Base-by-base conservation (phyloP, 441 rosid genomes). In the Hura crepitans region DNA sequence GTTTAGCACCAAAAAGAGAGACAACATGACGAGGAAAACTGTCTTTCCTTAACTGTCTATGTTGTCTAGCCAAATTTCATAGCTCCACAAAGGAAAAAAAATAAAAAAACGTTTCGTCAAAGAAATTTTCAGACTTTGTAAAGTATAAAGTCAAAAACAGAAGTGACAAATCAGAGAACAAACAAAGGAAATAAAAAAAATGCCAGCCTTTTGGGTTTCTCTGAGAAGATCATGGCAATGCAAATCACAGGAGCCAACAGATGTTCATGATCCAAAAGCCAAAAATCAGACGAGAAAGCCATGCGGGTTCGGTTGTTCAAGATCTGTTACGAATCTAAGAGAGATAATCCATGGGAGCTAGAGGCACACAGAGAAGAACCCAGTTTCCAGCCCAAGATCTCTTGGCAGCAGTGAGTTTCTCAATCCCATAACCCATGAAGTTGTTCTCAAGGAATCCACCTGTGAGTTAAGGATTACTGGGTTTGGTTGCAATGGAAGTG, bases 221-320 rank as follows among this genome's bases (percentile, higher is more conserved):
- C 62, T 87, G 49, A 87, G 84, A 75, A 87, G 66, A 75, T 79
- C 87, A 17, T 62, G 83, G 14, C 79, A 82, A 69, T 85, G 93
- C 81, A 82, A 77, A 68, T 60, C 86, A n/a, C n/a, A n/a, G 64
- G 78, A 83, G 74, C 75, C 78, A 53, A 27, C 82, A 0, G 82
- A 82, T 47, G 83, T 70, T 47, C 66, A 72, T 65, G 80, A 82
- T 74, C 84, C 85, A 13, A 71, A 59, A 15, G n/a, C n/a, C n/a
- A n/a, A n/a, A n/a, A n/a, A n/a, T n/a, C n/a, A n/a, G n/a, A 62
- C 74, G 39, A 75, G 72, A 47, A 82, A 75, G 67, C 37, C 71
- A 61, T 42, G 75, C 18, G 57, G 79, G 50, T 77, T 76, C 15
- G 81, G 73, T 3, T 81, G 83, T 43, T 82, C 86, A 56, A 81